A percentile compares a stretch with the other conserved stretches of the same genome.
Evolutionary conservation across 805 yeast species (phyloP).

Genomic region (Lachancea sp.): DNA sequence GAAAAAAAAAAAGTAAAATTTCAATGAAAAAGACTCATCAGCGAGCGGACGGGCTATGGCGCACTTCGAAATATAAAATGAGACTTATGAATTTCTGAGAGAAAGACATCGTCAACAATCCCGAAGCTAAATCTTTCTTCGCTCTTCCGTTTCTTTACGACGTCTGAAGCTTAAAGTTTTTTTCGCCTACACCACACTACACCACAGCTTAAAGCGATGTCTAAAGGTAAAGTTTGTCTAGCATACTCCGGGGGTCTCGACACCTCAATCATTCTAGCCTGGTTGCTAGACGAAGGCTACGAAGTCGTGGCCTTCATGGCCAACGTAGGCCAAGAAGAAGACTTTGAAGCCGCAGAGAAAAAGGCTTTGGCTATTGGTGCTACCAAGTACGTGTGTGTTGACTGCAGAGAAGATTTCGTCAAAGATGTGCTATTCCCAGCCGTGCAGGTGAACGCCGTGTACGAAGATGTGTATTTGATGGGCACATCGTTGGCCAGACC

Average conservation of each 20-base stretch:
- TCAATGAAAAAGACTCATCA: no score
- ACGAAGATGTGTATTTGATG: slow-evolving; percentile 91
- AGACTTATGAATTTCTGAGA: no score
- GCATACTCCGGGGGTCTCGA: slow-evolving; percentile 99
- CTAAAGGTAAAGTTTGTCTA: slow-evolving; percentile 97
- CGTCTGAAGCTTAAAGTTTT: no score
- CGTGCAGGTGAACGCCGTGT: slow-evolving; percentile 93
- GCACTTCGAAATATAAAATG: no score
- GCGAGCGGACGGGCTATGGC: no score
- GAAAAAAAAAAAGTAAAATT: no score
- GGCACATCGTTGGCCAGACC: slow-evolving; percentile 99
- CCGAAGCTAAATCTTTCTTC: no score
- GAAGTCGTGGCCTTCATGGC: slow-evolving; percentile 98
- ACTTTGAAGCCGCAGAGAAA: slow-evolving; percentile 92
- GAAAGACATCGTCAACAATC: no score
- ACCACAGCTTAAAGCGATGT: slow-evolving; percentile 42
- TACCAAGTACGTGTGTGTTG: slow-evolving; percentile 86
- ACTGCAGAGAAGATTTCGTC: slow-evolving; percentile 92
- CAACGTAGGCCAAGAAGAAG: slow-evolving; percentile 98
- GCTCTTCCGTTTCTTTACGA: no score
- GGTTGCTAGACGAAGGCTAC: slow-evolving; percentile 96
- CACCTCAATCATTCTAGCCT: slow-evolving; percentile 94
- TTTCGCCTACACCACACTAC: no score
- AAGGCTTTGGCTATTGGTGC: slow-evolving; percentile 98
- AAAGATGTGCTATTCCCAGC: slow-evolving; percentile 92